phyloP scores from a whole-genome alignment of 2,329 filamentous ascomycete genomes.

The Alternaria atra region DNA sequence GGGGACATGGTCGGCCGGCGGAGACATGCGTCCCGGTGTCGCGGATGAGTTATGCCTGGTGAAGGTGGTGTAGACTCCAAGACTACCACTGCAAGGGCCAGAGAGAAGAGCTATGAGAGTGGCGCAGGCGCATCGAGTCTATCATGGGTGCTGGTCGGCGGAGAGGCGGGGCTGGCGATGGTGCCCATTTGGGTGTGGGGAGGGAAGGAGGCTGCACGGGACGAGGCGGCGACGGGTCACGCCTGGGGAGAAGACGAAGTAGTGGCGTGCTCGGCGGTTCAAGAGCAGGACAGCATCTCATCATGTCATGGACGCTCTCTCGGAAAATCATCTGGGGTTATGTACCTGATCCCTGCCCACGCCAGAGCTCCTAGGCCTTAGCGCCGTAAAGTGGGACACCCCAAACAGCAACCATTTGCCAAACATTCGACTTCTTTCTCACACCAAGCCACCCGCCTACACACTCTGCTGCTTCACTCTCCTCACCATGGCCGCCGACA shows the following conservation, averaged over 20 bases:
- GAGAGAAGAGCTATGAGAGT: constrained; percentile 18
- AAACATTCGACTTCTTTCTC: constrained; percentile 21
- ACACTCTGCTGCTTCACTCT: constrained; percentile 5
- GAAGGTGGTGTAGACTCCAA: not conserved
- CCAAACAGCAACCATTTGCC: constrained; percentile 29
- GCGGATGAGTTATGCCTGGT: constrained; percentile 1
- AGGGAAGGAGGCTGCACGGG: constrained; percentile 1
- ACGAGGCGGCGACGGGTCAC: constrained; percentile 3
- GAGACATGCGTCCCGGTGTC: constrained; percentile 48
- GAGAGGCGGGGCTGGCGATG: constrained; percentile 23
- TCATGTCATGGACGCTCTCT: constrained; percentile 13
- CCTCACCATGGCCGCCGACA: constrained; percentile 66
- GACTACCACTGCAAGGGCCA: constrained; percentile 7
- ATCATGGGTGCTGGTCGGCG: constrained; percentile 25
- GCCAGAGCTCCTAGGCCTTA: constrained; percentile 19
- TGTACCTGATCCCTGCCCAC: constrained; percentile 14
- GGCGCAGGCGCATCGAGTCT: constrained; percentile 29
- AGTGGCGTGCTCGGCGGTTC: constrained; percentile 15
- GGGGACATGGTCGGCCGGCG: constrained; percentile 45
- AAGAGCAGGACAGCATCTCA: constrained; percentile 7
- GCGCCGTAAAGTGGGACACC: constrained; percentile 9
- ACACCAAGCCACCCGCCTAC: constrained; percentile 6
- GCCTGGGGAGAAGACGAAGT: not conserved
- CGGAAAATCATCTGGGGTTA: constrained; percentile 25
- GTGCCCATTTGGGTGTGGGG: constrained; percentile 24